Conservation (phyloP, 305 asterid genomes). For the Nicotiana rustica region DNA sequence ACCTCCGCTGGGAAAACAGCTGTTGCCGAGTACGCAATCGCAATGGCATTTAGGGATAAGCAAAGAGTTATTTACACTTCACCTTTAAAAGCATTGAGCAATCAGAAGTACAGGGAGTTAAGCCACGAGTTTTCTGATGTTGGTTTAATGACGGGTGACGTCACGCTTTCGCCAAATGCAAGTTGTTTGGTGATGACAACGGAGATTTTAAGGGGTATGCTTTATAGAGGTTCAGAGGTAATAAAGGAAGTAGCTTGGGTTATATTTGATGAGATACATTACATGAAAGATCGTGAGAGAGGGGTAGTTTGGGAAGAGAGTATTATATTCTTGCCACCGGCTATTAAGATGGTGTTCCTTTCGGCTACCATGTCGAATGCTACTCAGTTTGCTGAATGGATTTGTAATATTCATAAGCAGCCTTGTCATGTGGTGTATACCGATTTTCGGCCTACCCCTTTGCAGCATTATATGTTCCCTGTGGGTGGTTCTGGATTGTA, state of each 20-base stretch:
- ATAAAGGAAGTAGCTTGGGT: conserved; percentile 99
- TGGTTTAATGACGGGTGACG: conserved; percentile 99
- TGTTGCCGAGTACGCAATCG: conserved; percentile 97
- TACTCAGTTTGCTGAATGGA: conserved; percentile 88
- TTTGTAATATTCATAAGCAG: conserved; percentile 89
- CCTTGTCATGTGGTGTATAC: conserved; percentile 98
- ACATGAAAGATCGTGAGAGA: conserved; percentile 98
- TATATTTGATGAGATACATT: conserved; percentile 98
- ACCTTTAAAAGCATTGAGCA: conserved; percentile 90
- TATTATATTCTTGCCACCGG: conserved; percentile 93
- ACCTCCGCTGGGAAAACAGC: conserved; percentile 99
- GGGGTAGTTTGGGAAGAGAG: conserved; percentile 99
- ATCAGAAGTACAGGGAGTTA: conserved; percentile 94
- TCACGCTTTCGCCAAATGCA: conserved; percentile 89
- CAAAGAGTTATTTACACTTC: conserved; percentile 97
- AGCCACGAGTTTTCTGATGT: conserved; percentile 95
- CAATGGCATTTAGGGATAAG: conserved; percentile 91
- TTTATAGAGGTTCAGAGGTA: conserved; percentile 98
- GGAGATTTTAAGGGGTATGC: conserved; percentile 95
- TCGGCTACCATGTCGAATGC: conserved; percentile 92
- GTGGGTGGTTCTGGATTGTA: conserved; percentile 94
- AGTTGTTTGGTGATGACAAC: conserved; percentile 99
- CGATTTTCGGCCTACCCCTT: conserved; percentile 97
- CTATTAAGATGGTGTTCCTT: conserved; percentile 92
- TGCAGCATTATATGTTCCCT: conserved; percentile 96